Conservation (phyloP, 306 rosid genomes). For the Alnus glutinosa region DNA sequence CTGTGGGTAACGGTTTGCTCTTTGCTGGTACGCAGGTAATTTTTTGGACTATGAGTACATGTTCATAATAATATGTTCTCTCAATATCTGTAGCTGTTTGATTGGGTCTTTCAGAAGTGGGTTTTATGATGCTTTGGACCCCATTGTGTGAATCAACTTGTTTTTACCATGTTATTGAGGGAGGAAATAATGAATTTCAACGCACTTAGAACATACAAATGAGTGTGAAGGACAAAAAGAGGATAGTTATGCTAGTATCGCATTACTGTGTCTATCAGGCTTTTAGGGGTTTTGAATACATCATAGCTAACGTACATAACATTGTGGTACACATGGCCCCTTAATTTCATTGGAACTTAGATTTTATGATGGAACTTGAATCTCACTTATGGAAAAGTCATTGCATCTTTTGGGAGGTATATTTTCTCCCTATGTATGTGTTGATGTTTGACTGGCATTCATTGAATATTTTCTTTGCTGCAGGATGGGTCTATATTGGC, state of each 20-base stretch:
- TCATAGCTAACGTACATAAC: neutral
- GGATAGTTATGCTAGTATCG: neutral
- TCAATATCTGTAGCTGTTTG: neutral
- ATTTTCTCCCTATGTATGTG: neutral
- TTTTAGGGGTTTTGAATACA: neutral
- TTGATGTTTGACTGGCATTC: constrained; percentile 15
- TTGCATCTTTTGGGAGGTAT: constrained; percentile 6
- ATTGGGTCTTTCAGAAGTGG: constrained; percentile 2
- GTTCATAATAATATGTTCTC: constrained; percentile 11
- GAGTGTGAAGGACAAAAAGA: neutral
- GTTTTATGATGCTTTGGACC: neutral
- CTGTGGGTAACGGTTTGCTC: constrained; percentile 78
- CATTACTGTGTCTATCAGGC: neutral
- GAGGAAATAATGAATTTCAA: neutral
- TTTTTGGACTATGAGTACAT: constrained; percentile 11
- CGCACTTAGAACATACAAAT: neutral
- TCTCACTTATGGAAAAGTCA: neutral
- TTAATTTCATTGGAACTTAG: neutral
- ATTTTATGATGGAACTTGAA: neutral
- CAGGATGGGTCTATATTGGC: constrained; percentile 92
- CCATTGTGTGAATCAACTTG: constrained; percentile 1
- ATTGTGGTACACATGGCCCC: neutral
- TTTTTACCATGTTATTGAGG: constrained; percentile 8
- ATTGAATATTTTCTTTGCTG: constrained; percentile 29
- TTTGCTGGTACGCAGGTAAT: constrained; percentile 98